Evolutionary conservation across 106 monocot genomes (phyloP), one percentile per base, ranked within the genome.

Genomic region (Ottelia alismoides): DNA sequence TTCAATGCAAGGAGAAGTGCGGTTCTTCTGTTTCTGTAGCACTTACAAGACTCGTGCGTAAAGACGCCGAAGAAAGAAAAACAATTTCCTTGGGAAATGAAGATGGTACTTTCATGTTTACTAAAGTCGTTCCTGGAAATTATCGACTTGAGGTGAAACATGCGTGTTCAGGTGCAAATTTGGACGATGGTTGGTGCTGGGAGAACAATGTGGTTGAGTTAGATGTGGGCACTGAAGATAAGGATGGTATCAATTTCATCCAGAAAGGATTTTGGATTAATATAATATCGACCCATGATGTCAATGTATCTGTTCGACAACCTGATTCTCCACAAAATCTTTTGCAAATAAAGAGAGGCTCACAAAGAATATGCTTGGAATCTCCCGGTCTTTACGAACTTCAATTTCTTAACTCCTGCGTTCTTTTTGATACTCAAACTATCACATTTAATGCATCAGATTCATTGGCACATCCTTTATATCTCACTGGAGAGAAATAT

Each of bases 161-260:
- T 47, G 16, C 55, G 0, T 46, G 16, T 61, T 11, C 23, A 56
- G 17, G 28, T 45, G 20, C 19, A 18, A 6, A 69, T 27, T 53
- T 49, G 40, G 71, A 73, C 29, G 88, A 90, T 60, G 67, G 59
- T 62, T 98, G 89, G 96, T 98, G 89, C 58, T 98, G 96, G 96
- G 78, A 79, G 7, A 70, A 70, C 52, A 74, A 49, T 62, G 9
- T 48, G 52, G 29, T 98, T 59, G 64, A 85, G 51, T 28, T 98
- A 62, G 79, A 90, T 56, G 74, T 98, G 40, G 82, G 82, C 27
- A 61, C 72, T 48, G 76, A 86, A 55, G 89, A 98, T 57, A 60
- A 77, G 55, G 61, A 66, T 5, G 96, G 74, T 27, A 74, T 85
- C 72, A 72, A 70, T 55, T 90, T 98, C 70, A 69, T 77, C 21